Evolutionary conservation across 306 rosid genomes (phyloP), one percentile per base, ranked within the genome.

Genomic region (Bauhinia variegata): DNA sequence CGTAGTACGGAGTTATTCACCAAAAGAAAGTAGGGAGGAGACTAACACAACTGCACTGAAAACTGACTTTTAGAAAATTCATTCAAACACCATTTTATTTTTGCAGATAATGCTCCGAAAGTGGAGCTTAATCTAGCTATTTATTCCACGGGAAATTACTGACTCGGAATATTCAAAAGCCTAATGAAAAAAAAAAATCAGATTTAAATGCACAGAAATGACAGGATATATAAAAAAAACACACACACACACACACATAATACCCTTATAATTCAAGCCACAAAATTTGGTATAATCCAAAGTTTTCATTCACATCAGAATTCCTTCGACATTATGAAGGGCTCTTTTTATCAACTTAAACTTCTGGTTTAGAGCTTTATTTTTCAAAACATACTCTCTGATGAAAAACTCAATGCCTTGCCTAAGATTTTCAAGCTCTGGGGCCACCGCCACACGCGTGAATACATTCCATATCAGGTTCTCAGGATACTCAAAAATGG

Each of bases 311-410:
- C 75, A 86, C 97, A 79, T 84, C 61, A 93, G 80, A 60, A 93
- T 66, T 49, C 97, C 98, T 75, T 89, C 96, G 33, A 78, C 68
- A 68, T 93, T 93, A 68, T 63, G 67, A 49, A 89, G 89, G 48
- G 97, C 96, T 49, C 62, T 84, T 79, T 68, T 93, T 15, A 79
- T 85, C 74, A 88, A 65, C 96, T 85, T 89, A 60, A 84, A 89
- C 33, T 93, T 93, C 33, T 56, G 79, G 19, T 71, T 11, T 1
- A 74, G 48, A 51, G 71, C 81, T 63, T 68, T 82, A 59, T 81
- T 81, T 75, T 86, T 91, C 70, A 86, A 55, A 74, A 88, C 62
- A 53, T 86, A 83, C 85, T 87, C 89, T 60, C 77, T 86, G 14
- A 80, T 18, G 73, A 89, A 93, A 71, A 88, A 93, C 44, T 81